A percentile compares a stretch with the other conserved stretches of the same genome.
phyloP scores from a whole-genome alignment of 1,139 yeast species.

The Blastobotrys apis region DNA sequence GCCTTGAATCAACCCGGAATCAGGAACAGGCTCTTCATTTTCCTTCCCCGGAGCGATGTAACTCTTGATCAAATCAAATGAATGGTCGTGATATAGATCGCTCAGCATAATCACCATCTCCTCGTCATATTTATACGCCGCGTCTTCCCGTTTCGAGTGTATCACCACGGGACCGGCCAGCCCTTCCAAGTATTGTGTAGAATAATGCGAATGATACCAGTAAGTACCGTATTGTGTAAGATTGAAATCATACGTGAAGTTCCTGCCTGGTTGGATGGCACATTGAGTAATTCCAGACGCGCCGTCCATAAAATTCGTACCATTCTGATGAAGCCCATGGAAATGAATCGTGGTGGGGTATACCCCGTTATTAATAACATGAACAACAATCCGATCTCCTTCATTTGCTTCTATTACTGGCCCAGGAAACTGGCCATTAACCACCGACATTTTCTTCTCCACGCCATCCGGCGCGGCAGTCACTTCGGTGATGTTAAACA shows the following conservation, averaged over 20 bases:
- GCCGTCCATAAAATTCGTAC: constrained; percentile 70
- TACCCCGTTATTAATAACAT: constrained; percentile 58
- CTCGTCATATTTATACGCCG: constrained; percentile 52
- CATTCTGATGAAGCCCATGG: constrained; percentile 78
- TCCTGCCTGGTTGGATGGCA: constrained; percentile 67
- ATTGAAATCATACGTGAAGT: constrained; percentile 65
- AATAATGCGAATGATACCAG: constrained; percentile 89
- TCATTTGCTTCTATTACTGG: constrained; percentile 60
- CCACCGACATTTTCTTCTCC: constrained; percentile 55
- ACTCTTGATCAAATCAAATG: constrained; percentile 48
- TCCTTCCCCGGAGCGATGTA: constrained; percentile 68
- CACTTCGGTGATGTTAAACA: constrained; percentile 63
- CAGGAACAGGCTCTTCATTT: constrained; percentile 89
- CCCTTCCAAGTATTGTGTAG: constrained; percentile 80
- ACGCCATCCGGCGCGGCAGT: constrained; percentile 64
- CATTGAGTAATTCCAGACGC: constrained; percentile 79
- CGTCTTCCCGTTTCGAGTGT: constrained; percentile 41
- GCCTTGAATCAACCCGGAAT: constrained; percentile 42
- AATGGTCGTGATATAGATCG: constrained; percentile 72
- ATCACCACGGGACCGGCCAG: constrained; percentile 72
- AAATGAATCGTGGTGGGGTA: constrained; percentile 69
- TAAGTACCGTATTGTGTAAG: constrained; percentile 73
- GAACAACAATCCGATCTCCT: constrained; percentile 61
- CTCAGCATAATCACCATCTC: constrained; percentile 57
- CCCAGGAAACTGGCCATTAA: constrained; percentile 74